Evolutionary conservation across 768 basidiomycete species (phyloP), one percentile per base, ranked within the genome.

Genomic region (Xanthoconium purpureum): DNA sequence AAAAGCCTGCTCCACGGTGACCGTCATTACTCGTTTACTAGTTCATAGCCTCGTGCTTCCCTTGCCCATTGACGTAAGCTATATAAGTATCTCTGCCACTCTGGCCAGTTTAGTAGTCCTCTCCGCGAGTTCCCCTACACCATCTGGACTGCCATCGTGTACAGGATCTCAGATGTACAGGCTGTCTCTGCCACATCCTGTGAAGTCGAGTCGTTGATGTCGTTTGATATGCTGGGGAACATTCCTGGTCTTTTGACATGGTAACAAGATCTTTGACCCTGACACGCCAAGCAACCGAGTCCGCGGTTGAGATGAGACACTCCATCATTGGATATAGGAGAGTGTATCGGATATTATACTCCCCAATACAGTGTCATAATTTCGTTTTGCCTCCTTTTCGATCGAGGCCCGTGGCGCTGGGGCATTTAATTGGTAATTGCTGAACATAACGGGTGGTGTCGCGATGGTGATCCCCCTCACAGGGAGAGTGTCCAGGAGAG

Each of bases 381-480:
- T 32, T 50, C 30, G n/a, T 7, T 40, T 50, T 47, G 20, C 47
- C 53, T 57, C 54, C 47, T 36, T 36, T 50, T 36, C 57, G 43
- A 38, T 50, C 43, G 37, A 30, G 37, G 32, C 30, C 12, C 45
- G 55, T 38, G 37, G 36, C 49, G 36, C 29, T 33, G 29, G 39
- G 29, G n/a, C 47, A 18, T 17, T 13, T 15, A 45, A 60, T 61
- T 61, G 54, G 48, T 8, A 54, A 60, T 60, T 60, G 24, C 4
- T 24, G 24, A 24, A 24, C 24, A 24, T 4, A 24, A 4, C 24
- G 24, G 24, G 24, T 24, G 24, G 24, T 6, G 53, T 55, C 48
- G 53, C 52, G 56, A 60, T 54, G 47, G 56, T 45, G 56, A 60
- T 52, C 15, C 24, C 24, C 24, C 24, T 24, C 24, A 6, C 33